Base-by-base conservation (phyloP, 2,329 filamentous ascomycete genomes). In the Aureobasidium sp. region DNA sequence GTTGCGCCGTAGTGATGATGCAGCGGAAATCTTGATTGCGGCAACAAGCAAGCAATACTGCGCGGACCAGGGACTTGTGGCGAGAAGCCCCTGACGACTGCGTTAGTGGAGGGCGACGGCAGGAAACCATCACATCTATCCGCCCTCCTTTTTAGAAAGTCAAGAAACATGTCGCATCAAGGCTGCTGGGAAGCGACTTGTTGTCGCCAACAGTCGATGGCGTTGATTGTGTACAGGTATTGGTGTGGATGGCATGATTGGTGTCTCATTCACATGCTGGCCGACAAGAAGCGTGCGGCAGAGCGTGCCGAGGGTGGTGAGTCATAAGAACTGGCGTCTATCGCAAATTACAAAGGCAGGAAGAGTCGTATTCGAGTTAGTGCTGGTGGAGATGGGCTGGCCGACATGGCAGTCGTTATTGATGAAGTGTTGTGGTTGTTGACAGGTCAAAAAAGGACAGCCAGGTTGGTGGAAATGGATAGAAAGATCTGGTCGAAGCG, bases 181-280 rank as follows among this genome's bases (percentile, higher is more conserved):
- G 27, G 37, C 37, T 42, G 36, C 4, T 21, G 37, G 3, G 10
- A 7, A 30, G 13, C 27, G n/a, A n/a, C 9, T 11, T 36, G 10
- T 37, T 44, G n/a, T 45, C 21, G 53, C 39, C 36, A 7, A 27
- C 21, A 21, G 6, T 44, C 2, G 21, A 6, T 11, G 30, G 55
- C 27, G 34, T 48, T 39, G 44, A 8, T n/a, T 16, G 42, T 21
- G 13, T 21, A 48, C 32, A 39, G 32, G 21, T 27, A 25, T 13
- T 48, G 42, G 42, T 32, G 44, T 52, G 42, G 29, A 59, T 48
- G 55, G 34, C 32, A 37, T 39, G 30, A 42, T 59, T 48, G 44
- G 55, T 59, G 42, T 59, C 55, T 59, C 44, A 48, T 39, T 59
- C 44, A 49, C 57, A 50, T 59, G 44, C 45, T 50, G 57, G 57